A percentile compares a stretch with the other conserved stretches of the same genome.
Evolutionary conservation across 306 rosid genomes (phyloP).

Genomic region (Vigna hirtella): DNA sequence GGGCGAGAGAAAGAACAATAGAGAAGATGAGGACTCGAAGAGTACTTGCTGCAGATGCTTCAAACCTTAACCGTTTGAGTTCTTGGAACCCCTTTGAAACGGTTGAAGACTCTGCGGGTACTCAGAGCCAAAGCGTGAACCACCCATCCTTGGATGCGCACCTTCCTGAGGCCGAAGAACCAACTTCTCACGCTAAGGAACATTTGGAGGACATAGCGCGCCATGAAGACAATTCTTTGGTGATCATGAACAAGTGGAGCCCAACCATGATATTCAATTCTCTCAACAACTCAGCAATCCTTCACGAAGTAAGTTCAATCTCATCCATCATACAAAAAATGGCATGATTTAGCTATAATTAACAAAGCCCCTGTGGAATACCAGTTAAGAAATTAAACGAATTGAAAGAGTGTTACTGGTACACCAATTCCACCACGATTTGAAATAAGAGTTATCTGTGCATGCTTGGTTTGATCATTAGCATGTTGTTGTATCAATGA

Average conservation of each 20-base stretch:
- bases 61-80: slow-evolving; percentile 43
- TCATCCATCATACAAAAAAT: background rate
- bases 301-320: slow-evolving; percentile 70
- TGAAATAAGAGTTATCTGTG: background rate
- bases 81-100: slow-evolving; percentile 73
- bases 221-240: slow-evolving; percentile 49
- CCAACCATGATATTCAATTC: slow-evolving; percentile 58
- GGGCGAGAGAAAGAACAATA: slow-evolving; percentile 72
- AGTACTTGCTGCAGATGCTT: background rate
- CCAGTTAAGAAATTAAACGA: background rate
- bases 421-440: background rate
- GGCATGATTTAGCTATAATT: background rate
- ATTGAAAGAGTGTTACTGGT: too few species aligned
- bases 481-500: slow-evolving; percentile 31
- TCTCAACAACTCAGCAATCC: slow-evolving; percentile 47
- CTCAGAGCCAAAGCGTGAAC: slow-evolving; percentile 51
- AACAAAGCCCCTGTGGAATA: background rate
- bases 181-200: slow-evolving; percentile 48
- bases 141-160: slow-evolving; percentile 45
- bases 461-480: slow-evolving; percentile 9
- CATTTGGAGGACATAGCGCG: slow-evolving; percentile 41
- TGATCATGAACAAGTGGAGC: slow-evolving; percentile 64
- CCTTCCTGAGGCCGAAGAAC: slow-evolving; percentile 48
- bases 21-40: slow-evolving; percentile 48
- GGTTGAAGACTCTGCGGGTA: slow-evolving; percentile 59